A percentile compares a stretch with the other conserved stretches of the same genome.
Conservation (phyloP, 2,329 filamentous ascomycete genomes). For the Aureobasidium zeae region DNA sequence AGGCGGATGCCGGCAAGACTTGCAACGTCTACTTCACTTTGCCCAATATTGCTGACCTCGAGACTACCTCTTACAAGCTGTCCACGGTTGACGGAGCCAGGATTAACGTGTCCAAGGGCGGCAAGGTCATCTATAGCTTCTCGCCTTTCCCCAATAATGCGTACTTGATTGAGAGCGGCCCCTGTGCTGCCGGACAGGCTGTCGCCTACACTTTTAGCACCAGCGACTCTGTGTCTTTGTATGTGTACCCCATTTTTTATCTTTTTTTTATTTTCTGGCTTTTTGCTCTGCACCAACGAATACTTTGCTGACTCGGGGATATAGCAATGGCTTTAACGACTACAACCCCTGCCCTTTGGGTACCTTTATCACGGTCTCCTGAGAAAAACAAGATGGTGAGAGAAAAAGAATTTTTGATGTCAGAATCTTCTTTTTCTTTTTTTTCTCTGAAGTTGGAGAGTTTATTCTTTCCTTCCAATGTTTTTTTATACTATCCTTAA, state of each 20-base stretch:
- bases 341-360: slow-evolving; percentile 14
- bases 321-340: too few species aligned
- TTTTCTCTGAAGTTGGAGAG: background rate
- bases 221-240: background rate
- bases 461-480: slow-evolving; percentile 5
- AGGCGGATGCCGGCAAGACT: slow-evolving; percentile 11
- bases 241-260: background rate
- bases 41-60: background rate
- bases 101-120: slow-evolving; percentile 7
- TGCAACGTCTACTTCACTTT: slow-evolving; percentile 12
- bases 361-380: slow-evolving; percentile 6
- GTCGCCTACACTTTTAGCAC: slow-evolving; percentile 8
- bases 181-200: slow-evolving; percentile 6
- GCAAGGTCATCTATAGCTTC: background rate
- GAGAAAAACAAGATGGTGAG: background rate
- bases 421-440: background rate
- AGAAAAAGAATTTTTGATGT: background rate
- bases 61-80: slow-evolving; percentile 4
- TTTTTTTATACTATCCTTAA: background rate
- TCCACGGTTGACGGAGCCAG: background rate
- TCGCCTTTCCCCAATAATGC: background rate
- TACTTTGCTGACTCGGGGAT: too few species aligned
- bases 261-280: background rate
- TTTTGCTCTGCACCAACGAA: background rate
- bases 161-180: background rate